Conservation (phyloP, 306 rosid species). For the Acmispon strigosus region DNA sequence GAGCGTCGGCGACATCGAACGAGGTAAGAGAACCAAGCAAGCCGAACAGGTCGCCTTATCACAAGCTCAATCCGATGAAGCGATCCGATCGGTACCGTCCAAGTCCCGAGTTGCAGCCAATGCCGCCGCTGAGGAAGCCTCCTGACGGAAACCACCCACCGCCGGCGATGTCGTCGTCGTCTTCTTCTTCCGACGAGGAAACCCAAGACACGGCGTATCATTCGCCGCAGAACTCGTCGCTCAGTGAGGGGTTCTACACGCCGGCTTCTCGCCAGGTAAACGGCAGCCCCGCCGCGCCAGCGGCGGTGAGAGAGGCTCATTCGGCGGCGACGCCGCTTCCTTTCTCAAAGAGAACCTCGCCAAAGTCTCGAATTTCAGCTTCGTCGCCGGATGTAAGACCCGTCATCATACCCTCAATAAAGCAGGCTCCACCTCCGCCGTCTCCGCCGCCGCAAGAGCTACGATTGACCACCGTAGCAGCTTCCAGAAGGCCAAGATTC, state of each 20-base stretch:
- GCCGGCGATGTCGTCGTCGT: conserved; percentile 26
- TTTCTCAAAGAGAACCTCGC: conserved; percentile 69
- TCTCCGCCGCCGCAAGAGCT: conserved; percentile 26
- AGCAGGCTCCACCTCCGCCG: conserved; percentile 31
- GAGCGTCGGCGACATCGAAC: conserved; percentile 15
- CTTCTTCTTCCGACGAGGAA: conserved; percentile 52
- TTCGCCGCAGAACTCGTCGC: conserved; percentile 67
- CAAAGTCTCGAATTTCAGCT: conserved; percentile 53
- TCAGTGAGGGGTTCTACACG: conserved; percentile 57
- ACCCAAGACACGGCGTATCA: conserved; percentile 63
- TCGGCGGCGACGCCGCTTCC: conserved; percentile 31
- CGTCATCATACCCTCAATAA: conserved; percentile 33
- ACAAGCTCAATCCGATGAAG: conserved; percentile 60
- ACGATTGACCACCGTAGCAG: conserved; percentile 9
- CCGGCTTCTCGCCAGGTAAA: conserved; percentile 58
- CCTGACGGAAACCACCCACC: conserved; percentile 41
- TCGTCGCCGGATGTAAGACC: conserved; percentile 43
- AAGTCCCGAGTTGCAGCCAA: conserved; percentile 91
- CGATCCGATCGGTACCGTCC: conserved; percentile 86
- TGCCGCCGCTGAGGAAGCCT: conserved; percentile 62
- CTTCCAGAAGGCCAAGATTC: conserved; percentile 51
- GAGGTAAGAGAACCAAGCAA: conserved; percentile 12
- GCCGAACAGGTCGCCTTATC: conserved; percentile 57
- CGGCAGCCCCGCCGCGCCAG: conserved; percentile 30
- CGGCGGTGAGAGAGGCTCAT: conserved; percentile 3